These are phyloP conservation scores for Akanthomyces lecanii DNA, from an alignment of 2,329 filamentous ascomycete genomes.

Conservation along the genomic window DNA sequence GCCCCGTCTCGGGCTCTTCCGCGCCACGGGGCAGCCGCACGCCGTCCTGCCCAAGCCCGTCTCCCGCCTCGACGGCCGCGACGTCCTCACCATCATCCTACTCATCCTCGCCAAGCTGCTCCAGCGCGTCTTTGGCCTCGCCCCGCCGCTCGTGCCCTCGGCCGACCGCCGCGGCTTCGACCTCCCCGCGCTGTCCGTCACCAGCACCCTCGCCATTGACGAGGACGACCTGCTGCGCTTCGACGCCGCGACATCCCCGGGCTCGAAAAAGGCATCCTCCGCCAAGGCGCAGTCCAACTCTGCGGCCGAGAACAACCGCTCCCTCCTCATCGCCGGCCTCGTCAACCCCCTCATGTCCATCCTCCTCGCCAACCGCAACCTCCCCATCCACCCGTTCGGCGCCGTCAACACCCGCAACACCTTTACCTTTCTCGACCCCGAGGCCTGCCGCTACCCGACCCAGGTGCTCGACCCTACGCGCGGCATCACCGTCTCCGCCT, in stretches of 20 bases:
- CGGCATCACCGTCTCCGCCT: slow-evolving; percentile 15
- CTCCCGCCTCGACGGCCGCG: slow-evolving; percentile 15
- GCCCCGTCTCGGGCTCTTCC: slow-evolving; percentile 5
- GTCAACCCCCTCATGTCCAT: slow-evolving; percentile 19
- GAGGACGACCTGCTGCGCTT: slow-evolving; percentile 14
- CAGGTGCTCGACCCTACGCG: slow-evolving; percentile 11
- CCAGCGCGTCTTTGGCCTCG: slow-evolving; percentile 2
- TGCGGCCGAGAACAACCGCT: slow-evolving; percentile 2
- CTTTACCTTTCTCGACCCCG: slow-evolving; percentile 15
- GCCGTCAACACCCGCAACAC: slow-evolving; percentile 18
- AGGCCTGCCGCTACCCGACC: slow-evolving; percentile 15
- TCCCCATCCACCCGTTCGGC: slow-evolving; percentile 15
- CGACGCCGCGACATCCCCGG: slow-evolving; percentile 9
- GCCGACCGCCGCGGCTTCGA: slow-evolving; percentile 13
- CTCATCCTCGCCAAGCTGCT: slow-evolving; percentile 15
- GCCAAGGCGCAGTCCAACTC: not conserved
- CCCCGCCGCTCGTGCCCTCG: slow-evolving; percentile 6
- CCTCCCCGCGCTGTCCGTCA: slow-evolving; percentile 16
- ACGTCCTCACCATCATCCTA: slow-evolving; percentile 13
- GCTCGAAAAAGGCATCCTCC: not conserved
- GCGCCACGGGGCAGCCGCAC: slow-evolving; percentile 8
- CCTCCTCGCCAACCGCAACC: slow-evolving; percentile 17
- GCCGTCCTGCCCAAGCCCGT: slow-evolving; percentile 16
- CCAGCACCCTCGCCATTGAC: slow-evolving; percentile 15
- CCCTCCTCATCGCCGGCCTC: slow-evolving; percentile 15